These are phyloP conservation scores for Solanum commersonii DNA, from an alignment of 257 asterid species.

Conservation along the genomic window DNA sequence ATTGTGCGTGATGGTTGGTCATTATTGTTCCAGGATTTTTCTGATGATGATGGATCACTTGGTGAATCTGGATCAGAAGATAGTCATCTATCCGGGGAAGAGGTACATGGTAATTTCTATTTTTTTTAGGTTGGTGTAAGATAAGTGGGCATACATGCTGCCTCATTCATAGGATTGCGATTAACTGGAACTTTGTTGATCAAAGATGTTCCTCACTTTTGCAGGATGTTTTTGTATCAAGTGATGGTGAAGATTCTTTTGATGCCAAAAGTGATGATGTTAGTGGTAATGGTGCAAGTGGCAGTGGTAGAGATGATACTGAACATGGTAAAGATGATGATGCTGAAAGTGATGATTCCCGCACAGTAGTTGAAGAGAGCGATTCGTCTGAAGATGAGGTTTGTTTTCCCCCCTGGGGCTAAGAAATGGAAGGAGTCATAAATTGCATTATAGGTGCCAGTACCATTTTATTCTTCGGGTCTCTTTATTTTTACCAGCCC, in stretches of 20 bases:
- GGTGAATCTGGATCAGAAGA: conserved; percentile 38
- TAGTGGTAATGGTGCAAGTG: conserved; percentile 4
- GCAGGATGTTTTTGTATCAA: conserved; percentile 36
- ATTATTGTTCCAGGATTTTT: conserved; percentile 28
- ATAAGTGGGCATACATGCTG: neutral
- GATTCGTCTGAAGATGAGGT: conserved; percentile 92
- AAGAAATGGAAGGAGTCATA: neutral
- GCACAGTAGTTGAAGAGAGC: conserved; percentile 50
- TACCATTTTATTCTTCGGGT: neutral
- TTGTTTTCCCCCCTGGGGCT: neutral
- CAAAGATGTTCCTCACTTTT: neutral
- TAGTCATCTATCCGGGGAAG: conserved; percentile 32
- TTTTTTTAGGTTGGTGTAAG: neutral
- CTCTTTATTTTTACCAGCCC: neutral
- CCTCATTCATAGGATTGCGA: neutral
- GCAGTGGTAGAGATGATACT: conserved; percentile 7
- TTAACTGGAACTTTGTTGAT: neutral
- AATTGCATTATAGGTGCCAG: neutral
- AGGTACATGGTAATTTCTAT: conserved; percentile 36
- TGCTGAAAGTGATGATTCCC: conserved; percentile 37
- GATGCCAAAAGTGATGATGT: neutral
- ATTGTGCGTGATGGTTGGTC: neutral
- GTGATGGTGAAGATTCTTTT: conserved; percentile 19
- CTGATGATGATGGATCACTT: conserved; percentile 30
- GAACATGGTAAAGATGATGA: conserved; percentile 9